Conservation (phyloP, 2,329 filamentous ascomycete genomes). For the Calonectria pteridis region DNA sequence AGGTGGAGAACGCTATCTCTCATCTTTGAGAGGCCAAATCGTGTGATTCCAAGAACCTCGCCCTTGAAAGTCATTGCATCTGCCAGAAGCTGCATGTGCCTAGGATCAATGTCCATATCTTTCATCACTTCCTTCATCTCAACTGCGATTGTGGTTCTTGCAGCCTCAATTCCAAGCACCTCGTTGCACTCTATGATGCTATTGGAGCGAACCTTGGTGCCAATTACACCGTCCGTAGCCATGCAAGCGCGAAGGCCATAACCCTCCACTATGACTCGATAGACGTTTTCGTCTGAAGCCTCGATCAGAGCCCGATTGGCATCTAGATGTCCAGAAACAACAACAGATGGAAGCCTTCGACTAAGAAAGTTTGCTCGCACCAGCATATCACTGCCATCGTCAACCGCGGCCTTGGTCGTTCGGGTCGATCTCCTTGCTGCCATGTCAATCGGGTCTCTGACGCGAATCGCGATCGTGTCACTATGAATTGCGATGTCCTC, state of each 20-base stretch:
- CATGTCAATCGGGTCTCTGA: conserved; percentile 68
- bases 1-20: conserved; percentile 93
- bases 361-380: conserved; percentile 88
- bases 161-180: conserved; percentile 94
- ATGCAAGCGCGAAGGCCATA: conserved; percentile 92
- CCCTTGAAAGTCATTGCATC: conserved; percentile 99
- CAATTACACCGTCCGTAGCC: conserved; percentile 91
- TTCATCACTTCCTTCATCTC: conserved; percentile 94
- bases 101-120: conserved; percentile 94
- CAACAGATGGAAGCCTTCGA: conserved; percentile 81
- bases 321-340: conserved; percentile 90
- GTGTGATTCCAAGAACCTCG: conserved; percentile 94
- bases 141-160: conserved; percentile 85
- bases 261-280: conserved; percentile 91
- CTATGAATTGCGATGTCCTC: conserved; percentile 72
- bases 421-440: conserved; percentile 63
- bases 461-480: conserved; percentile 78
- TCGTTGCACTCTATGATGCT: conserved; percentile 90
- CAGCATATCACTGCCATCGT: conserved; percentile 66
- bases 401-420: conserved; percentile 47
- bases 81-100: conserved; percentile 96
- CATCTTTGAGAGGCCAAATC: conserved; percentile 97
- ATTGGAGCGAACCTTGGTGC: conserved; percentile 81
- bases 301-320: conserved; percentile 90
- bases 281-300: conserved; percentile 76